Base-by-base conservation (phyloP, 2,329 filamentous ascomycete species). In the Fusarium verrucosum region DNA sequence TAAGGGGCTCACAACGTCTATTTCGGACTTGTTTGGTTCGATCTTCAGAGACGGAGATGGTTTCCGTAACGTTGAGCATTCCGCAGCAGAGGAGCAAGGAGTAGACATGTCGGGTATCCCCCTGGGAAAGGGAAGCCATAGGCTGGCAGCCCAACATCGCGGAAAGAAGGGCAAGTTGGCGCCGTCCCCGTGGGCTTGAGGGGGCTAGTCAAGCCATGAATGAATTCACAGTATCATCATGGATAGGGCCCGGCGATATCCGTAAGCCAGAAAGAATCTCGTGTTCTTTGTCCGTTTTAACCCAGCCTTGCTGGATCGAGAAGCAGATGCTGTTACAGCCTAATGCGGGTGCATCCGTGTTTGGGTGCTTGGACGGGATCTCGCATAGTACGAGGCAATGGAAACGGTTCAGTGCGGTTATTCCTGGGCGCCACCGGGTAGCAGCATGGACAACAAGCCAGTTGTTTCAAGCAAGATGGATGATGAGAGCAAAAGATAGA, bases 31-130 rank as follows among this genome's bases (percentile, higher is more conserved):
- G 49, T 94, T 89, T 79, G 78, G 79, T 25, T 87, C 89, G 20
- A 84, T 96, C 2, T 88, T 97, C 68, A 88, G 88, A 72, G 91
- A 95, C 19, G 87, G 88, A 6, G 92, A 96, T 7, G 92, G 91
- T 22, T 90, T 90, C 76, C 74, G 79, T 7, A 65, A 61, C 26
- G 38, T 49, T 1, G 75, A 77, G 30, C 66, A 72, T 10, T 61
- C 65, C 2, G 35, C 60, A 7, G 43, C 55, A 7, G 72, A 72
- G 2, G 78, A 79, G n/a, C 69, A 70, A 23, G 50, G 56, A 10
- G 60, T 74, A 37, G 76, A 77, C 14, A 44, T 73, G 8, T 68
- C 71, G 38, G 66, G 68, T 4, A 36, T 70, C 4, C 61, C 66
- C 2, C 33, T 67, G 30, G 65, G 66, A 10, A 70, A 62, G 17